Evolutionary conservation across 164 flowering plant genomes (phyloP), one percentile per base, ranked within the genome.

Genomic region (Vitis cinerea): DNA sequence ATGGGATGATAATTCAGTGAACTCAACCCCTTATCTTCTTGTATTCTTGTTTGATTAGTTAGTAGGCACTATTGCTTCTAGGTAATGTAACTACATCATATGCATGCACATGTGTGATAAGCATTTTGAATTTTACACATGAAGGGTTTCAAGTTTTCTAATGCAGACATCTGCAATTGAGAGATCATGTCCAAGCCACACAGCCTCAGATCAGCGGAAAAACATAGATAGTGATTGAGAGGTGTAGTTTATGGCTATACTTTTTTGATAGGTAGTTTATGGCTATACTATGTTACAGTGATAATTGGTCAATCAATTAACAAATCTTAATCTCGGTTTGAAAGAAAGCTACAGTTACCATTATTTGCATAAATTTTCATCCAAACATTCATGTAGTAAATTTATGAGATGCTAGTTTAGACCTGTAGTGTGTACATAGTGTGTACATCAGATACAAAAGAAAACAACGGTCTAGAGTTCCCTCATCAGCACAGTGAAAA

Each of bases 311-410:
- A 31, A 61, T 48, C 29, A 8, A 59, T 16, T 30, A 59, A 14
- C 59, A 57, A n/a, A 7, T 2, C 10, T 10, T 37, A 59, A 23
- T 23, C 56, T 23, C 2, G 7, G 27, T 59, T 37, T 13, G 14
- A 59, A 23, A 10, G 37, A 59, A 59, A 23, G 5, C 61, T 59
- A 31, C 61, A 57, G 8, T 14, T 17, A 50, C 7, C 67, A 51
- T 13, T 16, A 64, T 13, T 19, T 14, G 23, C n/a, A 50, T 37
- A 63, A 64, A 64, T 19, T n/a, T 64, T 64, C 52, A 62, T 12
- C 27, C 9, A 23, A 59, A 12, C 27, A 19, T 59, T 16, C 65
- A 61, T 61, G 9, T 37, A 15, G 17, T 61, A 37, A 61, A 37
- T 61, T 29, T 31, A 37, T 37, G 50, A 30, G 11, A 14, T 9